A percentile compares a stretch with the other conserved stretches of the same genome.
phyloP scores from a whole-genome alignment of 352 stramenopile genomes.

The Pythium dissimile region DNA sequence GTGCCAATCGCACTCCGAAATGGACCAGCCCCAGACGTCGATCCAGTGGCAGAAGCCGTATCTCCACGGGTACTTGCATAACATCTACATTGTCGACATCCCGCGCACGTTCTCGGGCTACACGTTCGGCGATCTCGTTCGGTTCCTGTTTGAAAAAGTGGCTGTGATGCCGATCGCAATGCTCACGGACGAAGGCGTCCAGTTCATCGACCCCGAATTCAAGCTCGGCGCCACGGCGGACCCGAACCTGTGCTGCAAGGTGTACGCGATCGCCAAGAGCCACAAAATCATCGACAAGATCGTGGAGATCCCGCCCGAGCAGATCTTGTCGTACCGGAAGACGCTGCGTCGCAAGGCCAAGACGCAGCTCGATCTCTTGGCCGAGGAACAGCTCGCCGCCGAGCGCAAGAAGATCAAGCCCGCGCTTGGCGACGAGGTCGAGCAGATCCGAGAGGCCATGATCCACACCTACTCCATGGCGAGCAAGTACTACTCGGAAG shows the following conservation, averaged over 20 bases:
- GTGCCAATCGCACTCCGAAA: slow-evolving; percentile 44
- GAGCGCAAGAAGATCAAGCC: slow-evolving; percentile 56
- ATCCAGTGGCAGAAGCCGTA: slow-evolving; percentile 66
- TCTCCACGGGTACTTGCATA: slow-evolving; percentile 64
- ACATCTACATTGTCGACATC: slow-evolving; percentile 75
- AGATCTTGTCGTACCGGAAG: slow-evolving; percentile 76
- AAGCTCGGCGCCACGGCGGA: slow-evolving; percentile 71
- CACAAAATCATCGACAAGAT: slow-evolving; percentile 52
- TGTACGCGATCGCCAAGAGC: slow-evolving; percentile 68
- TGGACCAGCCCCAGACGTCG: slow-evolving; percentile 46
- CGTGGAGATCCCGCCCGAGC: slow-evolving; percentile 59
- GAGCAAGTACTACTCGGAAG: slow-evolving; percentile 21
- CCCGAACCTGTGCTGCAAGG: slow-evolving; percentile 75
- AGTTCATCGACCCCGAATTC: slow-evolving; percentile 76
- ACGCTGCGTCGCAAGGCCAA: slow-evolving; percentile 59
- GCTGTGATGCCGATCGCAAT: slow-evolving; percentile 64
- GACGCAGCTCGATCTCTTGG: slow-evolving; percentile 25
- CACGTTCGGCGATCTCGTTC: slow-evolving; percentile 76
- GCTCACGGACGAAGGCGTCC: slow-evolving; percentile 57
- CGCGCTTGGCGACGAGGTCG: slow-evolving; percentile 54
- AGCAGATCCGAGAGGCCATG: slow-evolving; percentile 51
- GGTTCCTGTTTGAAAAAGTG: slow-evolving; percentile 75
- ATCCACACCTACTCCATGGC: slow-evolving; percentile 50
- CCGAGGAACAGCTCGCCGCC: slow-evolving; percentile 17
- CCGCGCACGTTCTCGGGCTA: slow-evolving; percentile 73